These are phyloP conservation scores for Russula virescens DNA, from an alignment of 768 basidiomycete genomes.

Conservation along the genomic window DNA sequence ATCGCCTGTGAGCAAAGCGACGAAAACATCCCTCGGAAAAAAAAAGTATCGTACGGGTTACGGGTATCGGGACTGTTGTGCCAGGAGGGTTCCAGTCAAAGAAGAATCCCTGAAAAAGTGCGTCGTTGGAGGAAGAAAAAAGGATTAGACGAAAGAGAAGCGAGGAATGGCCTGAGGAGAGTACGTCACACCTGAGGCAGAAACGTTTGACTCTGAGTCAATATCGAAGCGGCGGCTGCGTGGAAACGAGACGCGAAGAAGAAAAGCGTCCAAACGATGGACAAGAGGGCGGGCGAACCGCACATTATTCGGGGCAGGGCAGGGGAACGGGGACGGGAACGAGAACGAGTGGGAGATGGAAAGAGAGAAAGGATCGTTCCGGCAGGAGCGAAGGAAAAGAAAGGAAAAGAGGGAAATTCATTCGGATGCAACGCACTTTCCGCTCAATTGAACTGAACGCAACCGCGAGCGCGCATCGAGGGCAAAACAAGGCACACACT, in stretches of 20 bases:
- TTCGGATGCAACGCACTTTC: not conserved
- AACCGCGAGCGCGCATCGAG: no score
- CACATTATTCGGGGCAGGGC: not conserved
- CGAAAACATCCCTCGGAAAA: not conserved
- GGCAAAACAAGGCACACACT: no score
- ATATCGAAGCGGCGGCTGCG: not conserved
- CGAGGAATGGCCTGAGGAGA: not conserved
- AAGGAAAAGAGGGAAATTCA: not conserved
- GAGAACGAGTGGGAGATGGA: no score
- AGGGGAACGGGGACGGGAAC: no score
- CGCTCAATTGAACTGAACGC: not conserved
- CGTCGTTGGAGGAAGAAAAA: not conserved
- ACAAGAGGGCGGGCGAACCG: not conserved
- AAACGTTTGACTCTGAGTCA: not conserved
- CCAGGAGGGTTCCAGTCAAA: constrained; percentile 32
- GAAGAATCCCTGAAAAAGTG: constrained; percentile 27
- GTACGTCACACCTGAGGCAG: constrained; percentile 13
- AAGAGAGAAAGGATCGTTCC: not conserved
- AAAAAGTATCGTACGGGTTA: constrained; percentile 25
- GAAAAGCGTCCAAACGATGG: not conserved
- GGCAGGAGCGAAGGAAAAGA: not conserved
- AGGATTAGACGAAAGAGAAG: not conserved
- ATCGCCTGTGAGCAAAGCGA: not conserved
- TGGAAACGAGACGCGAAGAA: not conserved
- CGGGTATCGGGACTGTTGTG: constrained; percentile 31